phyloP scores from a whole-genome alignment of 208 protist genomes.

The Cochliopodium minus region DNA sequence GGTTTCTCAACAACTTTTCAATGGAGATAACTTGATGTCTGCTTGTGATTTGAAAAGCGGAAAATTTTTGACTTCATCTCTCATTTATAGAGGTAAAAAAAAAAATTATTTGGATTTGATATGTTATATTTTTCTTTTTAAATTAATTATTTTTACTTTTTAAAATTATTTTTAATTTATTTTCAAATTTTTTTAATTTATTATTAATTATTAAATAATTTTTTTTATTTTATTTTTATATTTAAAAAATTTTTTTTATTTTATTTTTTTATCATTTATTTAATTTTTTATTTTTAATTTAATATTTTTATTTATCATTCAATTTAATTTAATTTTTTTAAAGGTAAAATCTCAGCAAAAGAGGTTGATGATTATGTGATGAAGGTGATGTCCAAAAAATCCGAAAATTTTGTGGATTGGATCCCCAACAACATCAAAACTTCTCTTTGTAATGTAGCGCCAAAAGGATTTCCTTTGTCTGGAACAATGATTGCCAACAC shows the following conservation, averaged over 20 bases:
- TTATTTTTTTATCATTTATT: too few species aligned
- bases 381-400: slow-evolving; percentile 72
- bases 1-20: slow-evolving; percentile 89
- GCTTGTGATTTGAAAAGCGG: slow-evolving; percentile 64
- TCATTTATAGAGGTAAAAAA: slow-evolving; percentile 48
- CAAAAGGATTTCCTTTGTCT: slow-evolving; percentile 70
- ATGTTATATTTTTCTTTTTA: too few species aligned
- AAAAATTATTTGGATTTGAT: too few species aligned
- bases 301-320: too few species aligned
- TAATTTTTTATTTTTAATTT: background rate
- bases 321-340: slow-evolving; percentile 50
- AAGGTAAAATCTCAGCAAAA: slow-evolving; percentile 66
- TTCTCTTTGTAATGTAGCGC: slow-evolving; percentile 65
- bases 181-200: too few species aligned
- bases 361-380: slow-evolving; percentile 85
- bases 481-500: slow-evolving; percentile 79
- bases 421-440: slow-evolving; percentile 70
- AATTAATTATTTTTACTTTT: too few species aligned
- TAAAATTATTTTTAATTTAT: too few species aligned
- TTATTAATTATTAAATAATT: too few species aligned
- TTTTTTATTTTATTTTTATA: too few species aligned
- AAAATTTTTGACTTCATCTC: slow-evolving; percentile 49
- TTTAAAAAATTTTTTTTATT: too few species aligned
- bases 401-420: slow-evolving; percentile 81
- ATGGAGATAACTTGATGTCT: slow-evolving; percentile 93